Base-by-base conservation (phyloP, 2,329 filamentous ascomycete genomes). In the Verticillium tricorpus region DNA sequence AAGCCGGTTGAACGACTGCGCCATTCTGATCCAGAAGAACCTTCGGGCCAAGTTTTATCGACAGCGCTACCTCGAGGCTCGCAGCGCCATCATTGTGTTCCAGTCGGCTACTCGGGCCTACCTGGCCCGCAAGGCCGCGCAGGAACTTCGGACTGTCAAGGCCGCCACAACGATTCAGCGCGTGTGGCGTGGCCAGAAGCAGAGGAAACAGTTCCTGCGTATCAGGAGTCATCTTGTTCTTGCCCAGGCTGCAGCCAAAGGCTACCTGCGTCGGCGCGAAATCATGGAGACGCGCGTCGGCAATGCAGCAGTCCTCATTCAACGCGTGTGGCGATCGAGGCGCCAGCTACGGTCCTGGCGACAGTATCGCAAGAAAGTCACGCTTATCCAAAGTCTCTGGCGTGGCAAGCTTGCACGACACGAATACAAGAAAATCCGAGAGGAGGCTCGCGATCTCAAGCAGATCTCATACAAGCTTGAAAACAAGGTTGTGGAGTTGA, bases 401-500 rank as follows among this genome's bases (percentile, higher is more conserved):
- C 89, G 95, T 74, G 94, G 93, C 73, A 93, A 86, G 76, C 73
- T 77, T 66, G 94, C 95, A 61, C 88, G 95, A 67, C 86, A 84
- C 67, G 88, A 86, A 57, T 99, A 99, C 83, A 98, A 97, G 86
- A 87, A 82, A 69, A 80, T 96, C 64, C 92, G 95, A 68, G 93
- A 97, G 77, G 95, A 99, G 78, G 95, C 95, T 67, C 91, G 95
- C 72, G 96, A 99, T 80, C 86, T 99, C 75, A 98, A 98, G 83
- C 94, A 98, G 77, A 99, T 99, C 69, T 98, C 95, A 2, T 99
- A 99, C 83, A 98, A 97, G 82, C 82, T 99, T 70, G 95, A 99
- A 77, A 98, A 99, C 85, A 99, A 99, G 87, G 95, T 99, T 65
- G 92, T 99, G 65, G 95, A 99, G 80, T 85, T 99, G 71, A 99